Base-by-base conservation (phyloP, 2,329 filamentous ascomycete species). In the Penicillium sp. region DNA sequence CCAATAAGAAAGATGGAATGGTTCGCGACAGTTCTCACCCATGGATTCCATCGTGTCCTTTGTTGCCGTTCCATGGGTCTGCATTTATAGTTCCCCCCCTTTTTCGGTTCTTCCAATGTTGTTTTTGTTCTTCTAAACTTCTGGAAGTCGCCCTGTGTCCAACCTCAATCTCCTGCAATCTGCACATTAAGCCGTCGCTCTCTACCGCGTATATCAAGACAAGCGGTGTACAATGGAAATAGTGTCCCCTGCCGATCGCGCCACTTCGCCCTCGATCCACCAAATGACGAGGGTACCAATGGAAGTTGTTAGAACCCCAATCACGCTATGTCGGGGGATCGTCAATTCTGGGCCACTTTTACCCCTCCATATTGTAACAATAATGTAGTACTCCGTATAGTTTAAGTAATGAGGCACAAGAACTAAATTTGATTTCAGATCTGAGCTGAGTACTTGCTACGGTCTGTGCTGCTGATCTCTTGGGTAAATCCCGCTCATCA, bases 211-310 rank as follows among this genome's bases (percentile, higher is more conserved):
- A n/a, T 34, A 31, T 47, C 46, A 37, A 55, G 58, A 61, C 41
- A 56, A 61, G 58, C 58, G 58, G 58, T 61, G 58, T 58, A 58
- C 22, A 25, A 25, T 25, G 3, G 22, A 7, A 25, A 25, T 6
- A 42, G 36, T 57, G 52, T 55, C 53, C 53, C 54, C 49, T n/a
- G 57, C 57, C 52, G 55, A 59, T 59, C 50, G 50, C 43, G 41
- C 58, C 57, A 50, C 45, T 54, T 52, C 50, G 55, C 57, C 57
- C 53, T 55, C 57, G 55, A 59, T 59, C 58, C 58, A 58, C 57
- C 53, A 35, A 60, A 58, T 61, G 57, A 61, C 58, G 56, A 60
- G 57, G 55, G 58, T 61, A 49, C 50, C 44, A 50, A 51, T 55
- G 51, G 56, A 56, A 57, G 54, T 60, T 50, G 42, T 53, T 48